Percentiles rank a stretch among this genome's conserved stretches.
phyloP scores from a whole-genome alignment of 2,329 filamentous ascomycete genomes.

The Dactylellina leptospora region DNA sequence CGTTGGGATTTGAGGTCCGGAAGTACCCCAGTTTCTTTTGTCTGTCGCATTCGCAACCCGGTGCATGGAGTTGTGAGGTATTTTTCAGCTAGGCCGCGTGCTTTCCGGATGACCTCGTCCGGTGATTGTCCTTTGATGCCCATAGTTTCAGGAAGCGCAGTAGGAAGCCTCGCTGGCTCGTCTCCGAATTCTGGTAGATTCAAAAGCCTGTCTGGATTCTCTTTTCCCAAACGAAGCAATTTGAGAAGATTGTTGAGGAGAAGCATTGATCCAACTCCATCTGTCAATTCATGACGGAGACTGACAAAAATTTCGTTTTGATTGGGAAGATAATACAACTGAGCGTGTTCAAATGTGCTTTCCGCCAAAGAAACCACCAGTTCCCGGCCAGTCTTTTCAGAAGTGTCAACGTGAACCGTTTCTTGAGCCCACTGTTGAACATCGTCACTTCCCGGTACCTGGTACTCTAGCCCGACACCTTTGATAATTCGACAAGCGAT shows the following conservation, averaged over 20 bases:
- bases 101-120: neutral
- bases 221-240: no score
- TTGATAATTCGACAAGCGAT: slow-evolving; percentile 19
- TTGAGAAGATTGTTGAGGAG: slow-evolving; percentile 21
- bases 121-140: neutral
- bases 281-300: slow-evolving; percentile 3
- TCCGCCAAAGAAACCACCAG: neutral
- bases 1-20: neutral
- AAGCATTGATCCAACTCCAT: slow-evolving; percentile 17
- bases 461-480: slow-evolving; percentile 1
- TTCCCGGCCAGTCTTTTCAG: slow-evolving; percentile 13
- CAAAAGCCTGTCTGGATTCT: neutral
- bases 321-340: slow-evolving; percentile 5
- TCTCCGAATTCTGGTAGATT: neutral
- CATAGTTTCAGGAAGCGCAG: slow-evolving; percentile 1
- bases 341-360: neutral
- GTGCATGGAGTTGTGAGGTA: neutral
- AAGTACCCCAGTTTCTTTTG: neutral
- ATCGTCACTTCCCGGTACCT: neutral
- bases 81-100: neutral
- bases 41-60: neutral
- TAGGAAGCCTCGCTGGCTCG: neutral
- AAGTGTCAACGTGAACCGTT: slow-evolving; percentile 6
- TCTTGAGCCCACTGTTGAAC: slow-evolving; percentile 12
- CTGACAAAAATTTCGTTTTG: slow-evolving; percentile 11